phyloP scores from a whole-genome alignment of 495 filamentous ascomycete genomes.

The Daldinia vernicosa region DNA sequence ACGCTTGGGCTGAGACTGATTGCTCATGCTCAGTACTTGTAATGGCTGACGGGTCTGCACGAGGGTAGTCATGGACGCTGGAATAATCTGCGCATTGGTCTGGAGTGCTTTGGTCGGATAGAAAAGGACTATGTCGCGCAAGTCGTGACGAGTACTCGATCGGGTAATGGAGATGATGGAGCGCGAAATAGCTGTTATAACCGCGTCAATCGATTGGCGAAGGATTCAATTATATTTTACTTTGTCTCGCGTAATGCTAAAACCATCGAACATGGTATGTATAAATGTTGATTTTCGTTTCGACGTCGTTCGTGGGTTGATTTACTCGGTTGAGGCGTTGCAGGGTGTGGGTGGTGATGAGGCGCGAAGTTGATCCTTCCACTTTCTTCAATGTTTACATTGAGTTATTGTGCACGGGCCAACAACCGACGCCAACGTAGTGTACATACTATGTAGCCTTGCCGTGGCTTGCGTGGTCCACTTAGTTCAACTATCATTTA shows the following conservation, averaged over 20 bases:
- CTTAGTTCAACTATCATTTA: neutral
- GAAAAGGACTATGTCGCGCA: constrained; percentile 25
- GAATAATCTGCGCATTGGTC: constrained; percentile 31
- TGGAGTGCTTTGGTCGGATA: constrained; percentile 8
- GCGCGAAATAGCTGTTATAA: constrained; percentile 21
- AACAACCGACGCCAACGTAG: constrained; percentile 26
- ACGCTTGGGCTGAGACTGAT: constrained; percentile 63
- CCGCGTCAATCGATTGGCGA: constrained; percentile 37
- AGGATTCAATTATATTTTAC: constrained; percentile 16
- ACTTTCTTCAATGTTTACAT: constrained; percentile 49
- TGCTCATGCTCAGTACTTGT: constrained; percentile 68
- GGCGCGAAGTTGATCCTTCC: constrained; percentile 45
- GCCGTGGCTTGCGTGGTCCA: constrained; percentile 5
- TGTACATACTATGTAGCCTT: too few relatives aligned
- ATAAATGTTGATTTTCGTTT: constrained; percentile 34
- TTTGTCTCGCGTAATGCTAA: constrained; percentile 15
- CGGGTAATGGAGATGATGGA: constrained; percentile 15
- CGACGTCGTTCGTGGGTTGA: constrained; percentile 11
- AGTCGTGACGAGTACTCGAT: constrained; percentile 29
- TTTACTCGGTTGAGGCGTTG: constrained; percentile 20
- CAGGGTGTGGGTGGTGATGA: constrained; percentile 39
- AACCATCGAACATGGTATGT: constrained; percentile 4
- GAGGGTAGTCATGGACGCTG: constrained; percentile 69
- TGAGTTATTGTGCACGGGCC: constrained; percentile 34
- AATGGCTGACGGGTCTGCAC: constrained; percentile 65